Evolutionary conservation across 495 filamentous ascomycete genomes (phyloP).

Genomic region (Daldinia grandis): DNA sequence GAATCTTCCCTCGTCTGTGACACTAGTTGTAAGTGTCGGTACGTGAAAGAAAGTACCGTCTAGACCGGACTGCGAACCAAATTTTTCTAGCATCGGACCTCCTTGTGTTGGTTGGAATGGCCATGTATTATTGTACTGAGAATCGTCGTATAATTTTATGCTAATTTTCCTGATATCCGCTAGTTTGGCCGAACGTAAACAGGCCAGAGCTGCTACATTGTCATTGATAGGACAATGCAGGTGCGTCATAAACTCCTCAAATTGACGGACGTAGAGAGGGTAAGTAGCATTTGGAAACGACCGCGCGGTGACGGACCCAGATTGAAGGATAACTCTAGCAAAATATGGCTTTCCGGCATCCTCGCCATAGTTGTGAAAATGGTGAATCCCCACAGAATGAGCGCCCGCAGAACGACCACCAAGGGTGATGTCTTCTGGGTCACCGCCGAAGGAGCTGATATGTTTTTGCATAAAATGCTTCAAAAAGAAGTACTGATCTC

Average conservation of each 20-base stretch:
- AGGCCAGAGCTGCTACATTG: slow-evolving; percentile 59
- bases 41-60: slow-evolving; percentile 60
- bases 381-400: slow-evolving; percentile 60
- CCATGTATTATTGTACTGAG: slow-evolving; percentile 64
- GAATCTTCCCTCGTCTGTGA: slow-evolving; percentile 68
- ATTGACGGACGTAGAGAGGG: slow-evolving; percentile 64
- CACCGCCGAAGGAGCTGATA: slow-evolving; percentile 67
- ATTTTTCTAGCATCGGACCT: slow-evolving; percentile 54
- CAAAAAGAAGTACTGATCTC: slow-evolving; percentile 67
- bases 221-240: slow-evolving; percentile 50
- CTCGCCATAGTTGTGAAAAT: slow-evolving; percentile 48
- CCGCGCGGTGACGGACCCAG: slow-evolving; percentile 67
- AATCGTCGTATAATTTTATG: slow-evolving; percentile 61
- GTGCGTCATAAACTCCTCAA: slow-evolving; percentile 63
- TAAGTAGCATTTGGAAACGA: slow-evolving; percentile 62
- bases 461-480: slow-evolving; percentile 70
- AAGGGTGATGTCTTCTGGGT: slow-evolving; percentile 66
- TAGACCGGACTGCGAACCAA: slow-evolving; percentile 61
- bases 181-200: slow-evolving; percentile 56
- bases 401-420: slow-evolving; percentile 72
- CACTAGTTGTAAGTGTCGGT: slow-evolving; percentile 70
- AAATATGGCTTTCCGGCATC: slow-evolving; percentile 52
- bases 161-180: slow-evolving; percentile 61
- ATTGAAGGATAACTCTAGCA: slow-evolving; percentile 67
- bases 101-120: slow-evolving; percentile 74